Evolutionary conservation across 164 flowering plant genomes (phyloP), one percentile per base, ranked within the genome.

Genomic region (Kalanchoe fedtschenkoi): DNA sequence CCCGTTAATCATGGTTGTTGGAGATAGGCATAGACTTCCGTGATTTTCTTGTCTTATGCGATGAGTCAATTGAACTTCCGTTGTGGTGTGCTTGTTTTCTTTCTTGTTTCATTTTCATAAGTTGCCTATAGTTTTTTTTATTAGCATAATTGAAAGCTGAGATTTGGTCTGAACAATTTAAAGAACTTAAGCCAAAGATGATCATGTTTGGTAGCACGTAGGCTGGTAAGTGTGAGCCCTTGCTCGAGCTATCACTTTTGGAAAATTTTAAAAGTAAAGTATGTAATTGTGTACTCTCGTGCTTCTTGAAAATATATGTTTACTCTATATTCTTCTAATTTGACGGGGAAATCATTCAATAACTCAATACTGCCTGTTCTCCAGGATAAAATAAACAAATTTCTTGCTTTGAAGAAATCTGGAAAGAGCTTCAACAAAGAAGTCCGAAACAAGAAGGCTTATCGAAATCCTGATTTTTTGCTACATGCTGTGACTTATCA

Each of bases 401-500:
- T 93, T 76, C 90, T 93, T 61, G 72, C 70, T 5, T 77, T 77
- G 41, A 90, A 88, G 77, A 87, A 74, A 71, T 63, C 66, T 70
- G 96, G 99, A 35, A 90, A 83, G 75, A 90, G 88, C 73, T 90
- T 81, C 71, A 93, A 93, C 77, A 82, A 89, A 34, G 96, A 88
- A 78, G 88, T 93, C n/a, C 88, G 97, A 38, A 93, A 91, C 64
- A 82, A 78, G 66, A 93, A 93, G 77, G 96, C 83, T 62, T 91
- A 93, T 64, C 74, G 97, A 44, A 91, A 93, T 60, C 99, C 97
- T 51, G 99, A 90, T 69, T 90, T 90, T 70, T 75, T 93, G 79
- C 78, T 78, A 66, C 95, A 88, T 75, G 92, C 97, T 13, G 96
- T 93, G 79, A 85, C 78, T 21, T 90, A 90, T 73, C 97, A 93